Percentiles rank a stretch among this genome's conserved stretches.
These are phyloP conservation scores for Gamsiella multidivaricata DNA, from an alignment of 192 early-diverging fungal genomes.

Conservation along the genomic window DNA sequence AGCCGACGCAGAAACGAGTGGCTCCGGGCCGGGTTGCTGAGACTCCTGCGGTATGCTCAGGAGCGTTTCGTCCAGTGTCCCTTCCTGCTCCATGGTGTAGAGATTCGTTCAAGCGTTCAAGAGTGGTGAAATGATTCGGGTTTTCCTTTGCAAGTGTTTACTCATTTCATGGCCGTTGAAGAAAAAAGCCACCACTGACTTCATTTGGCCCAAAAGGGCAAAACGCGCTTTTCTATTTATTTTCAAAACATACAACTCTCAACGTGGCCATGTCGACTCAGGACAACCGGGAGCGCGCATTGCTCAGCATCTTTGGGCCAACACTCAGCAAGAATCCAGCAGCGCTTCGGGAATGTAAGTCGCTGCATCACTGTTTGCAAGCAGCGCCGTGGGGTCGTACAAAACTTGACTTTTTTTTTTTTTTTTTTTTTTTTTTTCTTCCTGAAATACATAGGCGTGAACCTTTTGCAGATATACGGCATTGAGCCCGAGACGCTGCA, in stretches of 20 bases:
- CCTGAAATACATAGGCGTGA: slow-evolving; percentile 7
- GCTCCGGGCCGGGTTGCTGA: background rate
- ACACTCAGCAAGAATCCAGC: slow-evolving; percentile 12
- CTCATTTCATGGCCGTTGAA: too few relatives aligned
- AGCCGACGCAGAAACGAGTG: background rate
- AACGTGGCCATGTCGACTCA: slow-evolving; percentile 9
- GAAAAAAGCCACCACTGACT: too few relatives aligned
- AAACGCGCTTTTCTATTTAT: too few relatives aligned
- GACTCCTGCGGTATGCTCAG: background rate
- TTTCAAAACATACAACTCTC: too few relatives aligned
- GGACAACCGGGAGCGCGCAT: background rate
- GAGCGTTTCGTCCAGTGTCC: background rate
- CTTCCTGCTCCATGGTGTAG: too few relatives aligned
- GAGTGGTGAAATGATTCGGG: too few relatives aligned
- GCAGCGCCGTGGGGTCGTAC: too few relatives aligned
- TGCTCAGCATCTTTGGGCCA: slow-evolving; percentile 18
- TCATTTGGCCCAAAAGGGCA: too few relatives aligned
- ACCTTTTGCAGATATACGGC: slow-evolving; percentile 30
- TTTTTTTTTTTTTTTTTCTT: background rate
- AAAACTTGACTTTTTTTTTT: too few relatives aligned
- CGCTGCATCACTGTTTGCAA: background rate
- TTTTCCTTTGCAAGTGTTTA: too few relatives aligned
- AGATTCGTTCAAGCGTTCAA: too few relatives aligned
- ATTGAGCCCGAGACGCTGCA: slow-evolving; percentile 37
- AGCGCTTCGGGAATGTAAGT: slow-evolving; percentile 28